Base-by-base conservation (phyloP, 2,329 filamentous ascomycete species). In the Bertia moriformis region DNA sequence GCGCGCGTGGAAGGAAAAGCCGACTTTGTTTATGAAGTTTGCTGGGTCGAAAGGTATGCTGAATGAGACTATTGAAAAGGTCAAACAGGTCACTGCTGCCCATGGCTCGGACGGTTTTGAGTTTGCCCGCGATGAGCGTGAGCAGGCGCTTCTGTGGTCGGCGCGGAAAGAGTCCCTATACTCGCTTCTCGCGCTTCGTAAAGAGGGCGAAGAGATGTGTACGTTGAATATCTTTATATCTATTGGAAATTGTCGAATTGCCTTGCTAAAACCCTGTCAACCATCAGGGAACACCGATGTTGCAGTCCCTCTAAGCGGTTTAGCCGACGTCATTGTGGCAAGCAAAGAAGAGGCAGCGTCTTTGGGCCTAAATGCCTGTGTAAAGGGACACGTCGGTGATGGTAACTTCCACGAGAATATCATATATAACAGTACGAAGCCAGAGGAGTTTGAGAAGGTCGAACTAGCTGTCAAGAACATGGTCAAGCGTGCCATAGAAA, bases 341-440 rank as follows among this genome's bases (percentile, higher is more conserved):
- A 10, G 83, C 45, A 93, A 94, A 62, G 83, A 84, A 53, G 86
- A 94, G 52, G 79, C 93, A 69, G 83, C 89, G 50, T 77, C 85
- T 12, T 66, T 94, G 7, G 86, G 85, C 0, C 62, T 94, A 2
- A 93, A 94, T 54, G 85, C 86, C 1, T 87, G 81, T 50, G 83
- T 93, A 19, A 65, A 95, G 3, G 88, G 88, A 3, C 88, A 95
- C 52, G 80, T 95, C 41, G 88, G 88, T 12, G 88, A 94, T 52
- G 88, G 88, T 27, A 95, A 95, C 58, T 95, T 95, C 62, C 88
- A 95, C 56, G 80, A 89, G 54, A 84, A 81, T 53, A 91, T 95
- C 59, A 80, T 94, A 61, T 95, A 93, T 56, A 75, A 91, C 58
- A 71, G 72, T 18, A 69, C 66, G 18, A 67, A 87, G 40, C 69